Conservation (phyloP, 1,139 yeast genomes). For the Debaryomyces robertsiae region DNA sequence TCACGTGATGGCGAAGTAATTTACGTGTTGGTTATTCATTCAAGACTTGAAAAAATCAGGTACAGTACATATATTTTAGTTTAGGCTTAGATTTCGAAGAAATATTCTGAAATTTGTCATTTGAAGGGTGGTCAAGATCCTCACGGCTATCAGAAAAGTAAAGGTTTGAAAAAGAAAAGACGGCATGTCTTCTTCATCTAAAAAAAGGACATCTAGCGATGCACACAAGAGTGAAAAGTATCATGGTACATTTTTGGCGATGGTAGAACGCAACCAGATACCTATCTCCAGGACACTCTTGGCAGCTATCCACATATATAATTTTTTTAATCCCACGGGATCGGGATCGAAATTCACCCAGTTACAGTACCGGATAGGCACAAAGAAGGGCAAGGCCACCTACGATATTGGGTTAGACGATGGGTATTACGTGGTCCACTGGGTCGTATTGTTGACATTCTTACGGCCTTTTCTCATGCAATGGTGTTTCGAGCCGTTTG, state of each 20-base stretch:
- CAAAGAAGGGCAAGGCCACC: slow-evolving; percentile 19
- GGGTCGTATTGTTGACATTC: slow-evolving; percentile 60
- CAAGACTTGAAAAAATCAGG: too few relatives aligned
- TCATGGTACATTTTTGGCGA: slow-evolving; percentile 29
- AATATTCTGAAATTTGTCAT: slow-evolving; percentile 1
- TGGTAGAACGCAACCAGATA: slow-evolving; percentile 44
- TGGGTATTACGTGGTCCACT: slow-evolving; percentile 52
- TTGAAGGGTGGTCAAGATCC: neutral
- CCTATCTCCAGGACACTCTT: slow-evolving; percentile 35
- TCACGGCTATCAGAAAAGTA: too few relatives aligned
- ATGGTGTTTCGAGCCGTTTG: slow-evolving; percentile 60
- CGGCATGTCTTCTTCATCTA: slow-evolving; percentile 6
- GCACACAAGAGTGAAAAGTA: slow-evolving; percentile 12
- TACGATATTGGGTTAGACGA: slow-evolving; percentile 65
- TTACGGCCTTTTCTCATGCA: slow-evolving; percentile 64
- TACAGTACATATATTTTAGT: neutral
- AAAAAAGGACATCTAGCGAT: neutral
- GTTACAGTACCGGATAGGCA: slow-evolving; percentile 48
- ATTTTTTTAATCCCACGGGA: slow-evolving; percentile 26
- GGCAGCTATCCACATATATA: slow-evolving; percentile 29
- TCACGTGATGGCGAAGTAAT: neutral
- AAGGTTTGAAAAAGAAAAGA: slow-evolving; percentile 1
- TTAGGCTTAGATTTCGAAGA: neutral
- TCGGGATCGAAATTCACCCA: slow-evolving; percentile 47
- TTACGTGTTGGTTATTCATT: too few relatives aligned